Conservation (phyloP, 768 basidiomycete genomes). For the Tylopilus sp. region DNA sequence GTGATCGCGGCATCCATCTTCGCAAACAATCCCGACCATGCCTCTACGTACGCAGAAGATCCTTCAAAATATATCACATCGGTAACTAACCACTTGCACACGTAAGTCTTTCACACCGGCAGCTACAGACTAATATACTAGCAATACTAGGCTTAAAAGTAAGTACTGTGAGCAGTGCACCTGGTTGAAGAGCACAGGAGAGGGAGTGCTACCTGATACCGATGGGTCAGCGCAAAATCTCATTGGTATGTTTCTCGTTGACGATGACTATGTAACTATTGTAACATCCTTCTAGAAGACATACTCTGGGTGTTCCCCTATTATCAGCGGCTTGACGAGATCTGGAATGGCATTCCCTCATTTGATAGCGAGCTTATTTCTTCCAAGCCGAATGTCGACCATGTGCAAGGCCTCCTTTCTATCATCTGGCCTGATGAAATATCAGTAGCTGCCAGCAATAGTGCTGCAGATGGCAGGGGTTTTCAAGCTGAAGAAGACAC, state of each 20-base stretch:
- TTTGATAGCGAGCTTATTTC: slow-evolving; percentile 2
- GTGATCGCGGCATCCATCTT: neutral
- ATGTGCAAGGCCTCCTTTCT: no score
- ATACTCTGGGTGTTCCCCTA: slow-evolving; percentile 3
- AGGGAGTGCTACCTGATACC: neutral
- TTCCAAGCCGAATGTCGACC: no score
- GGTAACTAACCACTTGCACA: neutral
- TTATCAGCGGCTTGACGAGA: slow-evolving; percentile 1
- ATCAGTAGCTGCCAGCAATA: no score
- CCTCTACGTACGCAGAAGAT: neutral
- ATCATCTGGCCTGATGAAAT: no score
- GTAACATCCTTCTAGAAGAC: neutral
- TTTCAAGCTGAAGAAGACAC: no score
- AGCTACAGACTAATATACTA: neutral
- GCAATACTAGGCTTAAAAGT: neutral
- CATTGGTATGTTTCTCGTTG: neutral
- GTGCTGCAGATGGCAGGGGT: no score
- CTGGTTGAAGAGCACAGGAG: neutral
- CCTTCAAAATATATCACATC: neutral
- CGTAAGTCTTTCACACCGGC: neutral
- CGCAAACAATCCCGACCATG: neutral
- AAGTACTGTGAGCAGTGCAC: neutral
- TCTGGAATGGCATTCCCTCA: slow-evolving; percentile 5
- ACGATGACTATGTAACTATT: neutral
- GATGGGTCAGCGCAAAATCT: neutral